Evolutionary conservation across 306 rosid genomes (phyloP).

Genomic region (Acacia confusa): DNA sequence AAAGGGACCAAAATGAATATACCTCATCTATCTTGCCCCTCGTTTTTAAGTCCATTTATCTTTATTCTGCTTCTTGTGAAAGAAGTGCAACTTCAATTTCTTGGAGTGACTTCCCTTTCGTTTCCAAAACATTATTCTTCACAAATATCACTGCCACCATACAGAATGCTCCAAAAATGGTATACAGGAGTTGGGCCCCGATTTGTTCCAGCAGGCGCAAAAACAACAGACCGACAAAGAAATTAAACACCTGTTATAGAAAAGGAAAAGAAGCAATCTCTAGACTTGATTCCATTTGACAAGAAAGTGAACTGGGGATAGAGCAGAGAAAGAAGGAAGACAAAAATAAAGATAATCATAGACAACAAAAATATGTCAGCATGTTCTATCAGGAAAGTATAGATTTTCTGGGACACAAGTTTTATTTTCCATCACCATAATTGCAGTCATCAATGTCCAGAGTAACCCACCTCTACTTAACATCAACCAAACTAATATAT

Average conservation of each 20-base stretch:
- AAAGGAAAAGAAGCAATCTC: conserved; percentile 24
- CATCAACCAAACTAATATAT: not conserved
- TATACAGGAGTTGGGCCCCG: conserved; percentile 46
- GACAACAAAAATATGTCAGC: not conserved
- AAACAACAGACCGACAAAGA: conserved; percentile 57
- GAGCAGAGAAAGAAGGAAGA: not conserved
- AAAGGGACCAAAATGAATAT: not conserved
- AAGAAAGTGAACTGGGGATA: not conserved
- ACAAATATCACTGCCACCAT: conserved; percentile 49
- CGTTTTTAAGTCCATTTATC: not conserved
- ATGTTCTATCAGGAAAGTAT: not conserved
- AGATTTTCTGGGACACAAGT: not conserved
- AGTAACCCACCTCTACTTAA: not conserved
- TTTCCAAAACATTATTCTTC: conserved; percentile 60
- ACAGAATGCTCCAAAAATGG: conserved; percentile 52
- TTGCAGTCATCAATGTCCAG: not conserved
- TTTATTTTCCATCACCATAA: not conserved
- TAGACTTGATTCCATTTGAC: not conserved
- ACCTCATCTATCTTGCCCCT: not conserved
- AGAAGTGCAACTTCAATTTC: conserved; percentile 62
- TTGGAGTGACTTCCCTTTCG: conserved; percentile 68
- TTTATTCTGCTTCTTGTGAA: conserved; percentile 32
- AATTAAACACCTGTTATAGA: conserved; percentile 53
- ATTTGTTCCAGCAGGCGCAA: conserved; percentile 54
- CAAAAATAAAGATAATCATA: not conserved